These are phyloP conservation scores for Stachybotrys chartarum DNA, from an alignment of 2,329 filamentous ascomycete genomes.

Conservation along the genomic window DNA sequence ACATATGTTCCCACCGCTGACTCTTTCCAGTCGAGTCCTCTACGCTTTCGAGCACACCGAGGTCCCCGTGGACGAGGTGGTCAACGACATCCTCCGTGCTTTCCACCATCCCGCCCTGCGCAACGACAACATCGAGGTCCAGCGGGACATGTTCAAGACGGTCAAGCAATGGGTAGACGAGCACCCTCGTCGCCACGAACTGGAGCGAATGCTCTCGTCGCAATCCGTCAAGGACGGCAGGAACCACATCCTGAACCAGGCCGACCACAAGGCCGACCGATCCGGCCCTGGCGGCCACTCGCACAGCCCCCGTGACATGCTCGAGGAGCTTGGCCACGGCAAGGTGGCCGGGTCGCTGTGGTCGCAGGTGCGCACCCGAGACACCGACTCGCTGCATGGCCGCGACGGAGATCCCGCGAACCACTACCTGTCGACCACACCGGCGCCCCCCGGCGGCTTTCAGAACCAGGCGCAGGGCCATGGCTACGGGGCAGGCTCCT, in stretches of 20 bases:
- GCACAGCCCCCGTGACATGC: slow-evolving; percentile 36
- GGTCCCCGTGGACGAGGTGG: slow-evolving; percentile 74
- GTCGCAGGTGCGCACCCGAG: slow-evolving; percentile 53
- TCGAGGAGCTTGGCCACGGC: slow-evolving; percentile 43
- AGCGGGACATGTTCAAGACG: slow-evolving; percentile 81
- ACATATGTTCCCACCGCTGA: not conserved
- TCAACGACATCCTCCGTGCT: slow-evolving; percentile 70
- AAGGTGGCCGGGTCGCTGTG: slow-evolving; percentile 54
- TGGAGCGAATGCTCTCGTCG: slow-evolving; percentile 72
- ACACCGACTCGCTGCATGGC: slow-evolving; percentile 48
- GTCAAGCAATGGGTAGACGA: slow-evolving; percentile 76
- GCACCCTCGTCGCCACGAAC: slow-evolving; percentile 55
- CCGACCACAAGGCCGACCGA: slow-evolving; percentile 11
- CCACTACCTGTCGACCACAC: slow-evolving; percentile 30
- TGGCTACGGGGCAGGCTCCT: slow-evolving; percentile 24
- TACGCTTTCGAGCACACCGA: slow-evolving; percentile 90
- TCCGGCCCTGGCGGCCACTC: slow-evolving; percentile 24
- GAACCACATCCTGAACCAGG: slow-evolving; percentile 59
- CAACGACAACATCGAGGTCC: slow-evolving; percentile 68
- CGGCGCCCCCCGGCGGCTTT: slow-evolving; percentile 25
- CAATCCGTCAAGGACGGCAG: slow-evolving; percentile 76
- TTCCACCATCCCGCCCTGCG: slow-evolving; percentile 90
- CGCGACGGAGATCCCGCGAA: slow-evolving; percentile 30
- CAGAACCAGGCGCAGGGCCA: slow-evolving; percentile 25
- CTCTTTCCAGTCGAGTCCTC: slow-evolving; percentile 55